Evolutionary conservation across 2,329 filamentous ascomycete species (phyloP).

Genomic region (Penicillium hesseltinei): DNA sequence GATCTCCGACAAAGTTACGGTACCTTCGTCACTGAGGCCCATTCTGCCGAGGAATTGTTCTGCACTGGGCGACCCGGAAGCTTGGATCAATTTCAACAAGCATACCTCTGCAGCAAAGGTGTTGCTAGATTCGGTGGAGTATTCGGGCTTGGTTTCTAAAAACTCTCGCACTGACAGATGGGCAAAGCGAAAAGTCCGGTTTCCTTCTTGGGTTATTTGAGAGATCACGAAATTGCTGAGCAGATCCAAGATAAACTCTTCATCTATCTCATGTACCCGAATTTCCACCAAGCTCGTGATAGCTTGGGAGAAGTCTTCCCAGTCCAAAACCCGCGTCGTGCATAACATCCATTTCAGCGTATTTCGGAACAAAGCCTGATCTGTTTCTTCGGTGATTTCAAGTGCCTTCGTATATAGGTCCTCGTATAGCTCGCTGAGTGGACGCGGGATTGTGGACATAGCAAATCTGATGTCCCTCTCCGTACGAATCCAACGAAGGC

Average conservation of each 20-base stretch:
- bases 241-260: background rate
- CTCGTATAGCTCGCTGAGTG: background rate
- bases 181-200: background rate
- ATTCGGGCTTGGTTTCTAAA: background rate
- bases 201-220: background rate
- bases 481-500: background rate
- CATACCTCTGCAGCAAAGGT: background rate
- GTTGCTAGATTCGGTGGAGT: background rate
- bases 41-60: background rate
- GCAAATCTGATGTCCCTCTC: background rate
- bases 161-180: background rate
- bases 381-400: background rate
- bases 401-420: background rate
- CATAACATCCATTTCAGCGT: background rate
- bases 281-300: background rate
- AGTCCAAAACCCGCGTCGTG: background rate
- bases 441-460: background rate
- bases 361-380: background rate
- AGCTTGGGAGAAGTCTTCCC: background rate
- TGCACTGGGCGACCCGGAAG: background rate
- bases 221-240: background rate
- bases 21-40: background rate
- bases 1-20: background rate
- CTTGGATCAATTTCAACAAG: background rate
- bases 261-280: background rate